Evolutionary conservation across 306 rosid genomes (phyloP), one percentile per base, ranked within the genome.

Genomic region (Begonia masoniana): DNA sequence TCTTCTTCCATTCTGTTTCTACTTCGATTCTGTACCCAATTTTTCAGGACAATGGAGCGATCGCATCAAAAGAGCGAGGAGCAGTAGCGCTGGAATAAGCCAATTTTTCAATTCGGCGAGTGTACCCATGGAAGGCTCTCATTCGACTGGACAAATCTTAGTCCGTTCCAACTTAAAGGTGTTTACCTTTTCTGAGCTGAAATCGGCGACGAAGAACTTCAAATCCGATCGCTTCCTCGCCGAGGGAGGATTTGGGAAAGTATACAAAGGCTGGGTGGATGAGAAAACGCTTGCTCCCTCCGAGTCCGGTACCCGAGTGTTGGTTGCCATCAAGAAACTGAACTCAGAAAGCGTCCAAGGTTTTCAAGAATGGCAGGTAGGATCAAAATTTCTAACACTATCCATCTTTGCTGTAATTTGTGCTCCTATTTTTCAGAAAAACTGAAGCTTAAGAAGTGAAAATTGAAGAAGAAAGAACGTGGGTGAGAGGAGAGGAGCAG

Each of bases 231-330:
- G 64, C 48, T 62, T 89, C 66, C 62, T 85, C 35, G 97, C 96
- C 7, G 85, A 83, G 55, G 96, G 96, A 31, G 97, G 96, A 5
- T 91, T 91, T 66, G 97, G 96, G 9, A 78, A 62, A 69, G 97
- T 91, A 31, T 82, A 74, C 74, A 91, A 77, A 61, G 94, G 94
- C 47, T 85, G 95, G 94, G 65, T 89, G 31, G 82, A 89, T 69
- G 79, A 68, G 58, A 74, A 48, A 54, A 80, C 88, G 5, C 79
- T 91, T 0, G 47, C 78, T 9, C 96, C 94, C 4, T 60, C 79
- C 4, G 83, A 78, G 67, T 15, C 66, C 15, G 84, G 78, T 1
- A 57, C 67, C 54, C 95, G 87, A 50, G 67, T 76, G 1, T 0
- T 73, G 15, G 88, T 91, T 10, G 97, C 96, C 8, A 65, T 89